Evolutionary conservation across 2,329 filamentous ascomycete species (phyloP).

Genomic region (Penicillium crustosum): DNA sequence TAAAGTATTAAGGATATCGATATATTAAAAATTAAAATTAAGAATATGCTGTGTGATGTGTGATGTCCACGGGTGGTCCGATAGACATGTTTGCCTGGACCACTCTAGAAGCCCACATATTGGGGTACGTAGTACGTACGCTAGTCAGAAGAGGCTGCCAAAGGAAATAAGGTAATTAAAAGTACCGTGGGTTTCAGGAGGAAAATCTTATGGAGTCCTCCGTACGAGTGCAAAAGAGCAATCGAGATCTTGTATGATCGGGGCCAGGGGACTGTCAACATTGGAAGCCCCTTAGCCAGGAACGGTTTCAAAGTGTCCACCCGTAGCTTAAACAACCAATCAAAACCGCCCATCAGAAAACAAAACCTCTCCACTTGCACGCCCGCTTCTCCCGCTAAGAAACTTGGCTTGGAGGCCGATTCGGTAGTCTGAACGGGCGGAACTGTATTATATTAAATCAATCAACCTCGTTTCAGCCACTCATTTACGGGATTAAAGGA

Average conservation of each 20-base stretch:
- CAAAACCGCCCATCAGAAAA: not conserved
- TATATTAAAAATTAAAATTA: not conserved
- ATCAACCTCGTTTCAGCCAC: slow-evolving; percentile 17
- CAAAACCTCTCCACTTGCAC: slow-evolving; percentile 5
- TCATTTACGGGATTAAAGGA: not conserved
- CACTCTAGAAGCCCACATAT: not conserved
- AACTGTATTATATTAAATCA: slow-evolving; percentile 20
- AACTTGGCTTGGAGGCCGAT: slow-evolving; percentile 24
- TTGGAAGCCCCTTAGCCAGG: not conserved
- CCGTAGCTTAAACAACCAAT: slow-evolving; percentile 14
- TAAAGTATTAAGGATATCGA: not conserved
- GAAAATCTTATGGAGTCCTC: not conserved
- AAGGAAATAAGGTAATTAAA: not conserved
- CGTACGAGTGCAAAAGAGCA: not conserved
- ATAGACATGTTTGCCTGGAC: not conserved
- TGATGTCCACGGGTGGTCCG: not conserved
- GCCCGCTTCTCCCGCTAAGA: slow-evolving; percentile 16
- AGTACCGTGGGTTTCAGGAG: not conserved
- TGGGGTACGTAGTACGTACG: not conserved
- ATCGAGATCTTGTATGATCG: slow-evolving; percentile 7
- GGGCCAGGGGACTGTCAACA: not conserved
- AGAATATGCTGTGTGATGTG: not conserved
- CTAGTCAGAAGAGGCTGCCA: not conserved
- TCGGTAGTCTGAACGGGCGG: slow-evolving; percentile 4
- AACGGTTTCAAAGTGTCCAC: slow-evolving; percentile 14